These are phyloP conservation scores for Nannochloropsis gaditana DNA, from an alignment of 108 stramenopile species.

Conservation along the genomic window DNA sequence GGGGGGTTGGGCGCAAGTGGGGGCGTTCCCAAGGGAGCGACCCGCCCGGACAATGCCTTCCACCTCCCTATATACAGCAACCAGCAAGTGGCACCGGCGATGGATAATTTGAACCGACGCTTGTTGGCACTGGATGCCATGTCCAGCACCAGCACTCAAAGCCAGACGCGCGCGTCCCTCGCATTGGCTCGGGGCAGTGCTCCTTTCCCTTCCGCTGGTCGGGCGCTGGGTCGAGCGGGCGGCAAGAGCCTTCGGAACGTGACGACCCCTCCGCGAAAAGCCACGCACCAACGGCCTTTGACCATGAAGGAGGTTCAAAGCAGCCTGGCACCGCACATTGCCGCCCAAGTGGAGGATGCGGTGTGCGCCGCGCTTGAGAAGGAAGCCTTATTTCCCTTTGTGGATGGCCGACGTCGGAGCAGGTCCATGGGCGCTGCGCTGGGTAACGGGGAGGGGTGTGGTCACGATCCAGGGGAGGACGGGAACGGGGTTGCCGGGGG, in stretches of 20 bases:
- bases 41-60: not conserved
- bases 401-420: not conserved
- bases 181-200: too few relatives aligned
- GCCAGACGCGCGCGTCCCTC: not conserved
- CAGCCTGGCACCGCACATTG: not conserved
- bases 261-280: not conserved
- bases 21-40: not conserved
- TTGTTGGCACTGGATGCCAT: not conserved
- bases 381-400: slow-evolving; percentile 3
- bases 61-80: not conserved
- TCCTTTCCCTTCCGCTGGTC: not conserved
- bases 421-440: not conserved
- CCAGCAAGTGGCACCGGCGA: slow-evolving; percentile 9
- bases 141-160: not conserved
- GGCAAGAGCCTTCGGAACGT: not conserved
- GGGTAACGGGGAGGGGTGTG: too few relatives aligned
- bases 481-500: not conserved
- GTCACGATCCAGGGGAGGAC: not conserved
- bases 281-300: slow-evolving; percentile 7
- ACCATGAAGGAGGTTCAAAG: not conserved
- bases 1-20: not conserved
- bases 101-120: not conserved
- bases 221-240: not conserved
- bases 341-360: not conserved
- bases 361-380: not conserved